These are phyloP conservation scores for Rubroshorea leprosula DNA, from an alignment of 345 rosid species.

Conservation along the genomic window DNA sequence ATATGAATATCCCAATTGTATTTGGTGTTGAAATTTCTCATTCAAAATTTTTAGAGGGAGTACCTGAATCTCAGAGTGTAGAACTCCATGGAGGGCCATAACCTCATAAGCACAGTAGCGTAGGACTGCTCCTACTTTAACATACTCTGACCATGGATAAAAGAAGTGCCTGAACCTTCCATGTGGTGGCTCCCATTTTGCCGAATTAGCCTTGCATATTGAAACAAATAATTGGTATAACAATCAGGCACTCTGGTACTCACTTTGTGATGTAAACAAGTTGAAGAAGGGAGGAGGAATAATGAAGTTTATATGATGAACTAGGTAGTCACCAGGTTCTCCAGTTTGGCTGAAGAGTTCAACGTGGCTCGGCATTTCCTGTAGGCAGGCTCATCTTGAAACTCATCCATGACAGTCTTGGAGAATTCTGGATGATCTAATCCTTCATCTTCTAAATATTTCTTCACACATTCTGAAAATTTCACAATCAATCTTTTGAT, in stretches of 20 bases:
- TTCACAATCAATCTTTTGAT: too few species aligned
- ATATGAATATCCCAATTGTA: constrained; percentile 29
- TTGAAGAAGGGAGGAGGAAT: background rate
- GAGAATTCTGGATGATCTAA: constrained; percentile 46
- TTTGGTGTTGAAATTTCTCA: too few species aligned
- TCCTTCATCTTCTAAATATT: too few species aligned
- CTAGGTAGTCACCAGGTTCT: constrained; percentile 36
- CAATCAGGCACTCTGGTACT: constrained; percentile 12
- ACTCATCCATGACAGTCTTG: constrained; percentile 50
- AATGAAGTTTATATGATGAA: background rate
- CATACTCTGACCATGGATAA: constrained; percentile 68
- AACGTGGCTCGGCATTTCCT: constrained; percentile 38
- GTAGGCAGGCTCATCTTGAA: constrained; percentile 61
- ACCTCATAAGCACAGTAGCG: too few species aligned
- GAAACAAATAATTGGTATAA: too few species aligned
- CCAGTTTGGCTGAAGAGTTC: constrained; percentile 49
- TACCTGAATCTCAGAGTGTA: constrained; percentile 72
- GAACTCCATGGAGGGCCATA: constrained; percentile 71
- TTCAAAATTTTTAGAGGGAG: too few species aligned
- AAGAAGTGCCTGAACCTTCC: constrained; percentile 56
- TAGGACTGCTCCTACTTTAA: constrained; percentile 57
- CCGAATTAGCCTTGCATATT: constrained; percentile 54
- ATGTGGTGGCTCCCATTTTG: constrained; percentile 75
- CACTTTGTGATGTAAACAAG: background rate
- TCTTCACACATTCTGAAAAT: constrained; percentile 53